Percentiles rank a stretch among this genome's conserved stretches.
Conservation (phyloP, 768 basidiomycete genomes). For the Polyporus arcularius region DNA sequence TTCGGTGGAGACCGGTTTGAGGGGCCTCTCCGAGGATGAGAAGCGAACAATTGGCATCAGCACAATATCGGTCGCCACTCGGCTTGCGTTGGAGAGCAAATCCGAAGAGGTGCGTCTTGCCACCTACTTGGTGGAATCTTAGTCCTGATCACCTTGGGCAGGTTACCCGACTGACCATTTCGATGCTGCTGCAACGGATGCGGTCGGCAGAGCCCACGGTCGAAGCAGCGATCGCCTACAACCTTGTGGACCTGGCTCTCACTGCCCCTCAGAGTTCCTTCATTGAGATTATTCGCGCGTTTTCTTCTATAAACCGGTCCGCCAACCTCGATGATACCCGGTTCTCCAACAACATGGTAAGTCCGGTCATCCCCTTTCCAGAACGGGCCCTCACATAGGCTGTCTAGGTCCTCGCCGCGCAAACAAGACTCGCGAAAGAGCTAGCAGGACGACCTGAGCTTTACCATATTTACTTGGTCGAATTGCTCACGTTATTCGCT, state of each 20-base stretch:
- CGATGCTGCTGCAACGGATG: constrained; percentile 89
- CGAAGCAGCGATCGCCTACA: constrained; percentile 90
- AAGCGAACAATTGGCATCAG: constrained; percentile 83
- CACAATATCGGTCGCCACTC: constrained; percentile 88
- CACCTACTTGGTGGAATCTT: background rate
- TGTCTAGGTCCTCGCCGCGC: constrained; percentile 79
- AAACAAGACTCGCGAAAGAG: constrained; percentile 86
- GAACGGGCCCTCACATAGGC: background rate
- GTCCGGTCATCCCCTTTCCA: background rate
- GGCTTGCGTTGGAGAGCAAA: constrained; percentile 83
- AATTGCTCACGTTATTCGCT: constrained; percentile 81
- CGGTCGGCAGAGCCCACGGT: constrained; percentile 83
- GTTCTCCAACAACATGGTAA: constrained; percentile 87
- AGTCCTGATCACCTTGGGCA: constrained; percentile 27
- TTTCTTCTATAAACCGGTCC: constrained; percentile 81
- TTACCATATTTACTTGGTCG: constrained; percentile 78
- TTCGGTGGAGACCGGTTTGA: constrained; percentile 62
- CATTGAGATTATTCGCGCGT: constrained; percentile 78
- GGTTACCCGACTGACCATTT: constrained; percentile 86
- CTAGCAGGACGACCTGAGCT: constrained; percentile 72
- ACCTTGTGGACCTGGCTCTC: constrained; percentile 87
- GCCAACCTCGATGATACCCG: constrained; percentile 88
- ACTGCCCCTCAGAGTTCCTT: constrained; percentile 77
- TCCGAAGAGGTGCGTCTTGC: constrained; percentile 66
- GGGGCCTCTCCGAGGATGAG: constrained; percentile 79